Evolutionary conservation across 768 basidiomycete species (phyloP).

Genomic region (Tulasnella sp.): DNA sequence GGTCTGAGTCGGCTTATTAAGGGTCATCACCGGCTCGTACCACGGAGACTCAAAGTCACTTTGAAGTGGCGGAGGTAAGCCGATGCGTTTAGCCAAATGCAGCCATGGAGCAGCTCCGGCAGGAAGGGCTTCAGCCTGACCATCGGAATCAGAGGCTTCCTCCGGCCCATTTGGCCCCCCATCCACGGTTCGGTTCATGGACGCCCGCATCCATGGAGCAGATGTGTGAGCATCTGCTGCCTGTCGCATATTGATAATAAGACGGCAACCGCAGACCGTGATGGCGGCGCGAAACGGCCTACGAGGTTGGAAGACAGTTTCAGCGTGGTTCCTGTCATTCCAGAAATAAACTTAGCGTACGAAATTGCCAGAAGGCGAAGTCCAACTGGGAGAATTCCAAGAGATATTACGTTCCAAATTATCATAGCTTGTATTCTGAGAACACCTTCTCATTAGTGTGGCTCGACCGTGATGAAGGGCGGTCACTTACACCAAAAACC

Average conservation of each 20-base stretch:
- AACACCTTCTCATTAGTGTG: not conserved
- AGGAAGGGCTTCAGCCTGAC: not conserved
- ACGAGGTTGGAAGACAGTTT: not conserved
- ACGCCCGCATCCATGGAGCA: not conserved
- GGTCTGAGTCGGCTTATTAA: not conserved
- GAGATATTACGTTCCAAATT: not conserved
- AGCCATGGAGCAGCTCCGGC: not conserved
- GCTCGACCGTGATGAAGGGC: not conserved
- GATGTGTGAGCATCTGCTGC: not conserved
- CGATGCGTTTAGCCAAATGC: constrained; percentile 6
- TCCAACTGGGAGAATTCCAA: not conserved
- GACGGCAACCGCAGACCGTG: constrained; percentile 12
- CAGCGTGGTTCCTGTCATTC: not conserved
- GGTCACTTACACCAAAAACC: constrained; percentile 11
- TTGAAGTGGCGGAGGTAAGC: not conserved
- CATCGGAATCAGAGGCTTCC: not conserved
- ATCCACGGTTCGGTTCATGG: not conserved
- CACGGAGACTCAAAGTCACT: not conserved
- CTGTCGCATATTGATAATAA: constrained; percentile 7
- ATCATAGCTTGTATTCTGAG: not conserved
- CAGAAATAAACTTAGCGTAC: not conserved
- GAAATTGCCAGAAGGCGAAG: not conserved
- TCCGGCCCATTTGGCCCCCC: not conserved
- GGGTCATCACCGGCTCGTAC: constrained; percentile 5
- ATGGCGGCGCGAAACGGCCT: constrained; percentile 5